A percentile compares a stretch with the other conserved stretches of the same genome.
phyloP scores from a whole-genome alignment of 2,329 filamentous ascomycete genomes.

The Sclerotinia spermophila region DNA sequence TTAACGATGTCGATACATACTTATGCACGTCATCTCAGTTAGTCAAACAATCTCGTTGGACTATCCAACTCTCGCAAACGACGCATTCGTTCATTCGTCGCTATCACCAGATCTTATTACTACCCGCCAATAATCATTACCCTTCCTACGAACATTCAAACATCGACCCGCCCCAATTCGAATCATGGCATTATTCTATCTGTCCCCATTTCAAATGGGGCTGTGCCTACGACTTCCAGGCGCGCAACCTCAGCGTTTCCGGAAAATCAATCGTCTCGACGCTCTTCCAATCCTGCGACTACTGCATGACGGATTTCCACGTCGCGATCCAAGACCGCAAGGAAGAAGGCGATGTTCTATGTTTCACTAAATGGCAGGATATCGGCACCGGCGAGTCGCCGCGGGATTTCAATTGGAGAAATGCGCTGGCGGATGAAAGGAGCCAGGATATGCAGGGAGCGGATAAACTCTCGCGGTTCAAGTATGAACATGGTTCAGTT shows the following conservation, averaged over 20 bases:
- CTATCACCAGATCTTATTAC: neutral
- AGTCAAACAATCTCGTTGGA: neutral
- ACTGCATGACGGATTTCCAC: neutral
- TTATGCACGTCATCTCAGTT: neutral
- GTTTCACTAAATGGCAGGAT: neutral
- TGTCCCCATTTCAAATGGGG: neutral
- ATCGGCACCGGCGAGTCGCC: neutral
- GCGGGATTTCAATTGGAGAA: neutral
- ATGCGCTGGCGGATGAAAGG: neutral
- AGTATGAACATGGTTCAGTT: neutral
- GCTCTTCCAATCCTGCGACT: neutral
- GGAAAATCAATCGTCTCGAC: neutral
- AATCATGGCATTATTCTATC: neutral
- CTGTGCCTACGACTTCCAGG: neutral
- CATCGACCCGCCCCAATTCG: neutral
- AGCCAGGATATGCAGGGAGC: rapidly evolving
- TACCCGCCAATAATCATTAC: neutral
- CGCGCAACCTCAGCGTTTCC: neutral
- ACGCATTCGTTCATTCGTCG: neutral
- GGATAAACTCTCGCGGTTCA: neutral
- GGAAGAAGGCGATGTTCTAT: neutral
- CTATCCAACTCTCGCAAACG: neutral
- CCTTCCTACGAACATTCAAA: neutral
- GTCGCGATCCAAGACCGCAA: neutral
- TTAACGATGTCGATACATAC: neutral